These are phyloP conservation scores for Suillus fuscotomentosus DNA, from an alignment of 768 basidiomycete genomes.

Conservation along the genomic window DNA sequence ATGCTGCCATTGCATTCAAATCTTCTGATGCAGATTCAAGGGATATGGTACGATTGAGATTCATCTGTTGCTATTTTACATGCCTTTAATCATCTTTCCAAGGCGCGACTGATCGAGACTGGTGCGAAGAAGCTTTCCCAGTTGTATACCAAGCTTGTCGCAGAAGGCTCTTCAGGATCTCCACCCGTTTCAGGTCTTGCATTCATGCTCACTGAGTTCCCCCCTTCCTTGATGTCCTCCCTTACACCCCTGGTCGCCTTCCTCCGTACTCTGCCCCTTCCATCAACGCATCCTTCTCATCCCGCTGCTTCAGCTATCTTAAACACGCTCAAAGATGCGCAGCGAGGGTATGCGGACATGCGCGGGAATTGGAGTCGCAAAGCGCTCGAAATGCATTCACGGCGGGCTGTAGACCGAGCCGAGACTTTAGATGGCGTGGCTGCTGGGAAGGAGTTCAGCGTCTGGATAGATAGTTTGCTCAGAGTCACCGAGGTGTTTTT, in stretches of 20 bases:
- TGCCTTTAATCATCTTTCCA: slow-evolving; percentile 1
- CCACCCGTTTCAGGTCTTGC: slow-evolving; percentile 61
- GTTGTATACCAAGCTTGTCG: slow-evolving; percentile 84
- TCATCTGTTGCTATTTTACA: not conserved
- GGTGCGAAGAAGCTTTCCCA: slow-evolving; percentile 81
- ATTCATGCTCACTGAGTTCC: slow-evolving; percentile 53
- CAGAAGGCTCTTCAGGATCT: slow-evolving; percentile 79
- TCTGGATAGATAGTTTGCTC: slow-evolving; percentile 66
- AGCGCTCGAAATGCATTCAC: slow-evolving; percentile 70
- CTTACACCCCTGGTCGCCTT: slow-evolving; percentile 66
- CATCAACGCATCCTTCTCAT: slow-evolving; percentile 81
- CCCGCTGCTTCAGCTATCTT: slow-evolving; percentile 68
- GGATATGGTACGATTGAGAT: slow-evolving; percentile 44
- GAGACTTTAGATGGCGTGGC: slow-evolving; percentile 65
- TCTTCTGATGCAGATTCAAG: slow-evolving; percentile 52
- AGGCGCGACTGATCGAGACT: slow-evolving; percentile 78
- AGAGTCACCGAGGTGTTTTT: slow-evolving; percentile 58
- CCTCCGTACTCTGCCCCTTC: slow-evolving; percentile 70
- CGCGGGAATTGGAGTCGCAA: slow-evolving; percentile 76
- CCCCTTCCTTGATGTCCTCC: slow-evolving; percentile 47
- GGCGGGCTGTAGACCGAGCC: slow-evolving; percentile 65
- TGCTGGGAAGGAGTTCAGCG: slow-evolving; percentile 69
- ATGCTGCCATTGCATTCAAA: slow-evolving; percentile 78
- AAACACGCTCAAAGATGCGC: slow-evolving; percentile 69
- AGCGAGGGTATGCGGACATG: slow-evolving; percentile 85